Evolutionary conservation across 2,329 filamentous ascomycete species (phyloP).

Genomic region (Tricladium varicosporioides): DNA sequence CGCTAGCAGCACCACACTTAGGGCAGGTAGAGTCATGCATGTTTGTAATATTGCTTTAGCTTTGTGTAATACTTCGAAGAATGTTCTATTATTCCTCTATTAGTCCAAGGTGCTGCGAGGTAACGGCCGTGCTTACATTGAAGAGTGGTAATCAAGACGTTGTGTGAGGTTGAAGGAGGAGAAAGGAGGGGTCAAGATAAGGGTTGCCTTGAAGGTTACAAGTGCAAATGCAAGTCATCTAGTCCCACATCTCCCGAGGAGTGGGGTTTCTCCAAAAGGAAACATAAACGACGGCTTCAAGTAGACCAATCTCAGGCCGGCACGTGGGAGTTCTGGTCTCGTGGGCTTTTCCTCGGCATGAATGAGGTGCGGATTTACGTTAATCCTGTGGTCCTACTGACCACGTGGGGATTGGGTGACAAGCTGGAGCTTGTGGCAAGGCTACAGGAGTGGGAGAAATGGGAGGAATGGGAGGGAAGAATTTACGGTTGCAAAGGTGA

Average conservation of each 20-base stretch:
- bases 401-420: not conserved
- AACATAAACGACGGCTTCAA: conserved; percentile 1
- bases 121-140: not conserved
- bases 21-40: conserved; percentile 32
- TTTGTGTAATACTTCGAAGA: not conserved
- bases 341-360: not conserved
- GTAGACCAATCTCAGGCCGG: conserved; percentile 1
- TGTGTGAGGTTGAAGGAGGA: not conserved
- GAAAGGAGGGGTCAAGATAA: conserved; percentile 8
- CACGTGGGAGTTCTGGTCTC: conserved; percentile 9
- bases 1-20: conserved; percentile 27
- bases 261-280: not conserved
- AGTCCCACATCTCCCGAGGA: not conserved
- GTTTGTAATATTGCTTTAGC: conserved; percentile 8
- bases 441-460: too few relatives aligned
- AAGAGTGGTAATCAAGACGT: not conserved
- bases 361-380: too few relatives aligned
- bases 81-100: not conserved
- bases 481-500: not conserved
- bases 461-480: too few relatives aligned
- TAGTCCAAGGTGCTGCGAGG: too few relatives aligned
- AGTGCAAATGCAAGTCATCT: conserved; percentile 5
- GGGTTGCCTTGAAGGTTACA: not conserved
- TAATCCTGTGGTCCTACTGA: not conserved
- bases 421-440: not conserved